A percentile compares a stretch with the other conserved stretches of the same genome.
Conservation (phyloP, 345 rosid genomes). For the Clausena lansium region DNA sequence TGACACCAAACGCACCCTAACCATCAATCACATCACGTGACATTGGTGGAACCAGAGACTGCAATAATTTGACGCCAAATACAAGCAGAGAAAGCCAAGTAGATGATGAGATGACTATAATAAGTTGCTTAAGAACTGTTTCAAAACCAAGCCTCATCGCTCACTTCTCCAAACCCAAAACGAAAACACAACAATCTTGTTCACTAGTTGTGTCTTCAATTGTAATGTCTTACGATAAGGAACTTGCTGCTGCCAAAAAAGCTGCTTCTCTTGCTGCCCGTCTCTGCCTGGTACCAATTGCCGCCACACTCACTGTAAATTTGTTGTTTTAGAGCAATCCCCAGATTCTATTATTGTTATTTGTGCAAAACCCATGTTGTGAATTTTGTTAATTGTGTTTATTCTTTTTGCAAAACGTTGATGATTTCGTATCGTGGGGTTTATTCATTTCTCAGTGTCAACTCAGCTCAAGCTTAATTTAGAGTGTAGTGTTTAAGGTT, state of each 20-base stretch:
- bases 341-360: not conserved
- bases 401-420: not conserved
- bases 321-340: not conserved
- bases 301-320: not conserved
- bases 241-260: slow-evolving; percentile 87
- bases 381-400: not conserved
- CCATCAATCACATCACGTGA: too few relatives aligned
- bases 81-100: not conserved
- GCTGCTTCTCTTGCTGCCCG: slow-evolving; percentile 88
- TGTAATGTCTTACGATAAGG: slow-evolving; percentile 68
- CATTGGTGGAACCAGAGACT: too few relatives aligned
- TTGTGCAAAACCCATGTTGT: slow-evolving; percentile 21
- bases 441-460: not conserved
- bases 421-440: not conserved
- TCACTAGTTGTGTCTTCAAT: slow-evolving; percentile 11
- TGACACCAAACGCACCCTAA: too few relatives aligned
- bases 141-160: not conserved
- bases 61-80: not conserved
- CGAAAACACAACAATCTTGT: slow-evolving; percentile 17
- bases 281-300: slow-evolving; percentile 68
- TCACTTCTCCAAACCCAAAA: slow-evolving; percentile 10
- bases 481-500: not conserved
- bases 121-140: slow-evolving; percentile 27
- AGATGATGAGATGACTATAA: slow-evolving; percentile 22
- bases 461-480: not conserved